These are phyloP conservation scores for Ampelocalamus luodianensis DNA, from an alignment of 176 grass and related monocot species.

Conservation along the genomic window DNA sequence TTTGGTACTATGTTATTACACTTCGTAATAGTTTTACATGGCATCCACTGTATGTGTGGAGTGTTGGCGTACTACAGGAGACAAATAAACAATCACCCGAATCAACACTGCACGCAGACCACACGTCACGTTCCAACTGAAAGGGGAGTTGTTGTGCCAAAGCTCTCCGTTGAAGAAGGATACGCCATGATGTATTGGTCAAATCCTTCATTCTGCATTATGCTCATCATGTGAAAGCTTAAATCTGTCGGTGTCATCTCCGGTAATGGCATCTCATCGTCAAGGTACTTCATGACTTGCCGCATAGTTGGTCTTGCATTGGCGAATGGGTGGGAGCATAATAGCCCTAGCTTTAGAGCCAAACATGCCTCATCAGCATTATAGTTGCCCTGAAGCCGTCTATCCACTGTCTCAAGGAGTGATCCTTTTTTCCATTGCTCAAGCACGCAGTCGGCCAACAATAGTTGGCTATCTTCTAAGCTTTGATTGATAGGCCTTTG, in stretches of 20 bases:
- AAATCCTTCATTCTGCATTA: constrained; percentile 43
- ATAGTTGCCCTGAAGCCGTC: constrained; percentile 27
- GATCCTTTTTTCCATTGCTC: constrained; percentile 22
- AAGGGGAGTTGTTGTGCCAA: background rate
- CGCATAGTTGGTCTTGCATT: constrained; percentile 41
- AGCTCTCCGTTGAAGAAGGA: background rate
- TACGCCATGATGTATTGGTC: constrained; percentile 9
- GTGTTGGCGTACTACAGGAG: background rate
- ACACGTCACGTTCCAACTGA: constrained; percentile 22
- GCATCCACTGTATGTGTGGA: background rate
- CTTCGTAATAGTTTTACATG: background rate
- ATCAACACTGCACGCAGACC: background rate
- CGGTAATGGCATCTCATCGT: background rate
- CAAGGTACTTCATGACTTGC: constrained; percentile 41
- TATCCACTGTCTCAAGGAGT: constrained; percentile 17
- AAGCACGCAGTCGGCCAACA: constrained; percentile 39
- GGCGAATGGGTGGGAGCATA: constrained; percentile 49
- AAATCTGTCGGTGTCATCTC: constrained; percentile 40
- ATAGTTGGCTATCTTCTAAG: background rate
- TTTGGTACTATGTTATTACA: background rate
- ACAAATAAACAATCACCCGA: background rate
- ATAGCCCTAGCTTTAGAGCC: constrained; percentile 18
- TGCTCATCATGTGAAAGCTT: constrained; percentile 31
- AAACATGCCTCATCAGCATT: constrained; percentile 9
- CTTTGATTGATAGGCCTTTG: constrained; percentile 10